Conservation (phyloP, 2,329 filamentous ascomycete species). For the Pseudopithomyces chartarum region DNA sequence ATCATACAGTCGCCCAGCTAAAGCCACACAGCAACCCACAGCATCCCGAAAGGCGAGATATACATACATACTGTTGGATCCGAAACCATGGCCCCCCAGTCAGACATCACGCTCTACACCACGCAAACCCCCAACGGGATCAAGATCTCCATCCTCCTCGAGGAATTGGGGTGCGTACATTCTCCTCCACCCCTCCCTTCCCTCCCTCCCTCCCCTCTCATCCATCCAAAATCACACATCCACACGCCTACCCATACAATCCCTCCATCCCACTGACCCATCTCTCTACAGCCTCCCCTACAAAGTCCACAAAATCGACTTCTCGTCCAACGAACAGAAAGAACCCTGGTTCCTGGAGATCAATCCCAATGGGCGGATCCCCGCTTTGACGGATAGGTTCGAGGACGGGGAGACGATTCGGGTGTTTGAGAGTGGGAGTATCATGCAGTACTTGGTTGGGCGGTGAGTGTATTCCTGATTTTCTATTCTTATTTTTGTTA, state of each 20-base stretch:
- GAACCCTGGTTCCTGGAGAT: constrained; percentile 87
- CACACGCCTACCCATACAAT: too few species aligned
- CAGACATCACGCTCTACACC: constrained; percentile 82
- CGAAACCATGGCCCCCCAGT: constrained; percentile 35
- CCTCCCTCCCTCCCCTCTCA: not conserved
- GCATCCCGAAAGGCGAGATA: too few species aligned
- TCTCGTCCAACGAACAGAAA: constrained; percentile 78
- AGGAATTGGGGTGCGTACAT: constrained; percentile 70
- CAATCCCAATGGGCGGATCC: constrained; percentile 92
- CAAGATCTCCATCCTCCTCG: constrained; percentile 84
- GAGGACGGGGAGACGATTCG: constrained; percentile 73
- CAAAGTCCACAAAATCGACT: constrained; percentile 72
- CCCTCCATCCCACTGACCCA: not conserved
- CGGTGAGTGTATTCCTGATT: too few species aligned
- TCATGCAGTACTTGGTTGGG: constrained; percentile 82
- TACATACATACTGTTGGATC: too few species aligned
- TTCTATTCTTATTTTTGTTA: too few species aligned
- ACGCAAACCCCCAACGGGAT: constrained; percentile 85
- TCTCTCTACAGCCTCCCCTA: constrained; percentile 64
- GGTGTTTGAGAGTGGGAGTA: constrained; percentile 82
- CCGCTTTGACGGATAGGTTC: constrained; percentile 78
- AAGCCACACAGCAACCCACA: too few species aligned
- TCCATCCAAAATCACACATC: not conserved
- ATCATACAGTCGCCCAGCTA: too few species aligned
- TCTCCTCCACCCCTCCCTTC: not conserved